These are phyloP conservation scores for Yarrowia bubula DNA, from an alignment of 805 yeast genomes.

Conservation along the genomic window DNA sequence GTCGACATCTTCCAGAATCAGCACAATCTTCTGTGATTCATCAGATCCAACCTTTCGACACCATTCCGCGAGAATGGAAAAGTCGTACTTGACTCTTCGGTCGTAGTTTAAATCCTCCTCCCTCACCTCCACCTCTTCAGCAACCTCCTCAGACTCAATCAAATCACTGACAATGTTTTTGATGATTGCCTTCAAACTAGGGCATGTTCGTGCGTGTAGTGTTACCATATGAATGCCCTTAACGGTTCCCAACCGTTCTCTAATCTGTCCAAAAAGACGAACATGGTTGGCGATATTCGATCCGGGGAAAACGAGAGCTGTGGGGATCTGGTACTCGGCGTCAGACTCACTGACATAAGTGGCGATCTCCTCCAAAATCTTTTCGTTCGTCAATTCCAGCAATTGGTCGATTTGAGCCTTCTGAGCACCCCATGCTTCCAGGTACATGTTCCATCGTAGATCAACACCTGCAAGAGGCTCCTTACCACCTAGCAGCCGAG, in stretches of 20 bases:
- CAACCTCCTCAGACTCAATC: constrained; percentile 31
- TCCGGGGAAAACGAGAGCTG: constrained; percentile 39
- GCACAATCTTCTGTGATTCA: constrained; percentile 28
- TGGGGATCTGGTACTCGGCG: constrained; percentile 31
- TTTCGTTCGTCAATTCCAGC: constrained; percentile 34
- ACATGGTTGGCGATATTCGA: constrained; percentile 40
- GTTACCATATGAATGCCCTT: constrained; percentile 32
- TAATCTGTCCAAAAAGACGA: constrained; percentile 36
- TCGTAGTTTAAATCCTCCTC: constrained; percentile 34
- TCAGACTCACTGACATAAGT: constrained; percentile 29
- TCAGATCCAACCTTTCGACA: constrained; percentile 24
- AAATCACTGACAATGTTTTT: constrained; percentile 39
- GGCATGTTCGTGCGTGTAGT: constrained; percentile 41
- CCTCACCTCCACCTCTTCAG: constrained; percentile 29
- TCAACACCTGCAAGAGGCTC: constrained; percentile 44
- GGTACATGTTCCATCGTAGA: constrained; percentile 46
- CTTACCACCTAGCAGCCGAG: constrained; percentile 45
- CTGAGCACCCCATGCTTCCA: constrained; percentile 43
- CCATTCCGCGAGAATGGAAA: constrained; percentile 41
- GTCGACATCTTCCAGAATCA: constrained; percentile 43
- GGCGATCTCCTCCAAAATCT: constrained; percentile 30
- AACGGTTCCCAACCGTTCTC: constrained; percentile 24
- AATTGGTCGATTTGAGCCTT: constrained; percentile 37
- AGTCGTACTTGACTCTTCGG: constrained; percentile 41
- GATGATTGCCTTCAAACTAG: constrained; percentile 38